These are phyloP conservation scores for Penicillium sp. DNA, from an alignment of 2,329 filamentous ascomycete species.

Conservation along the genomic window DNA sequence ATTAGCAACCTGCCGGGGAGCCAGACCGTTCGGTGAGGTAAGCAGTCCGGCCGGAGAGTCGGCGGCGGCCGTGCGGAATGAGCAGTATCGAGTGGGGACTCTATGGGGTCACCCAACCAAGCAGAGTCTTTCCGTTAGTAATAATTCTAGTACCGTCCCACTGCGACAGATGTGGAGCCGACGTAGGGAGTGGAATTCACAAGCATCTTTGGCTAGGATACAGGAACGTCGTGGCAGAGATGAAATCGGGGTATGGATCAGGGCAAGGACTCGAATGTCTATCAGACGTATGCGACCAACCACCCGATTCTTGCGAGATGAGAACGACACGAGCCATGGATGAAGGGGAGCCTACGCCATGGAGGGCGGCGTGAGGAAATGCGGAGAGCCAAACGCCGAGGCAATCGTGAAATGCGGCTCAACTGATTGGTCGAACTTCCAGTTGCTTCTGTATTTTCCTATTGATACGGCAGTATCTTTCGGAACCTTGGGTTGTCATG, in stretches of 20 bases:
- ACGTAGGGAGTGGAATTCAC: constrained; percentile 2
- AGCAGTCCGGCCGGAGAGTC: constrained; percentile 6
- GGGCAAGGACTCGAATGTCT: neutral
- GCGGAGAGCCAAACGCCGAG: constrained; percentile 23
- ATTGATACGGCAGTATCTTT: constrained; percentile 3
- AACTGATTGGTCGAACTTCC: constrained; percentile 23
- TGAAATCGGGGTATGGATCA: too few species aligned
- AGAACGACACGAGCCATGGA: neutral
- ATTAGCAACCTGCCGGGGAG: constrained; percentile 10
- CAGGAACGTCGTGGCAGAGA: neutral
- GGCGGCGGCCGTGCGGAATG: constrained; percentile 12
- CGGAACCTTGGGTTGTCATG: neutral
- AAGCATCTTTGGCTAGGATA: neutral
- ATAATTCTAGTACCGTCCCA: constrained; percentile 16
- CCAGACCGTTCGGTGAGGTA: constrained; percentile 15
- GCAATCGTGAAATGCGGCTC: constrained; percentile 19
- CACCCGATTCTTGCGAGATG: too few species aligned
- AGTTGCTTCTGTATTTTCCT: constrained; percentile 13
- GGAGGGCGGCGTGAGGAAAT: constrained; percentile 11
- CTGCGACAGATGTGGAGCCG: constrained; percentile 13
- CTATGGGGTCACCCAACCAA: constrained; percentile 22
- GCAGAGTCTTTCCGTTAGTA: constrained; percentile 32
- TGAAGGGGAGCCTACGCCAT: neutral
- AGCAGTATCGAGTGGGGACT: constrained; percentile 4
- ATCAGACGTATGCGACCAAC: neutral